A percentile compares a stretch with the other conserved stretches of the same genome.
Conservation (phyloP, 257 asterid genomes). For the Capsicum chinense region DNA sequence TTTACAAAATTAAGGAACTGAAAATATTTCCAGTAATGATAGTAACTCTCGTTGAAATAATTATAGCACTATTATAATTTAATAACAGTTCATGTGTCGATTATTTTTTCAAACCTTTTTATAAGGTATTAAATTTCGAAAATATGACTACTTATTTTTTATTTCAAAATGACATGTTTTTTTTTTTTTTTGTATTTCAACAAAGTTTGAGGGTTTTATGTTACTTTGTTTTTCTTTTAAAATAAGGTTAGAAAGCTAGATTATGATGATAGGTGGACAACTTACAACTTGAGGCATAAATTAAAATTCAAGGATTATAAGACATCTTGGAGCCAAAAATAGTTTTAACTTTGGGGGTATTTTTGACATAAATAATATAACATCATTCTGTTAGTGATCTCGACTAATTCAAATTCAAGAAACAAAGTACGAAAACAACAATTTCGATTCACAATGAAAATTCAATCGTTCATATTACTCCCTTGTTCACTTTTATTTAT, state of each 20-base stretch:
- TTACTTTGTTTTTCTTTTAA: background rate
- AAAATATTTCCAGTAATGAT: background rate
- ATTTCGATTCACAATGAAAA: slow-evolving; percentile 36
- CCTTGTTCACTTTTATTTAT: background rate
- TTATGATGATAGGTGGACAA: slow-evolving; percentile 3
- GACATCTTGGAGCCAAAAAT: background rate
- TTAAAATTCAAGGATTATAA: background rate
- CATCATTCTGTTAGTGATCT: too few species aligned
- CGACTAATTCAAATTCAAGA: background rate
- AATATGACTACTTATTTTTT: background rate
- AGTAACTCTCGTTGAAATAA: background rate
- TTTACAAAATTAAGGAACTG: background rate
- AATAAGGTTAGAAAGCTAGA: background rate
- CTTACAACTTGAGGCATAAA: background rate
- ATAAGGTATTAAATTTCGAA: background rate
- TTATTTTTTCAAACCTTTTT: background rate
- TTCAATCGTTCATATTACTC: slow-evolving; percentile 29
- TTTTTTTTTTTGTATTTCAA: background rate
- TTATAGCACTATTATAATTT: background rate
- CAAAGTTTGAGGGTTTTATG: background rate
- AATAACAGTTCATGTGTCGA: background rate
- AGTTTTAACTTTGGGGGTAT: background rate
- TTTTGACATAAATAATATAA: background rate
- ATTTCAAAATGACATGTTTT: background rate
- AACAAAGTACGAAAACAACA: slow-evolving; percentile 22